Evolutionary conservation across 169 alveolate species (phyloP).

Genomic region (Besnoitia besnoiti): DNA sequence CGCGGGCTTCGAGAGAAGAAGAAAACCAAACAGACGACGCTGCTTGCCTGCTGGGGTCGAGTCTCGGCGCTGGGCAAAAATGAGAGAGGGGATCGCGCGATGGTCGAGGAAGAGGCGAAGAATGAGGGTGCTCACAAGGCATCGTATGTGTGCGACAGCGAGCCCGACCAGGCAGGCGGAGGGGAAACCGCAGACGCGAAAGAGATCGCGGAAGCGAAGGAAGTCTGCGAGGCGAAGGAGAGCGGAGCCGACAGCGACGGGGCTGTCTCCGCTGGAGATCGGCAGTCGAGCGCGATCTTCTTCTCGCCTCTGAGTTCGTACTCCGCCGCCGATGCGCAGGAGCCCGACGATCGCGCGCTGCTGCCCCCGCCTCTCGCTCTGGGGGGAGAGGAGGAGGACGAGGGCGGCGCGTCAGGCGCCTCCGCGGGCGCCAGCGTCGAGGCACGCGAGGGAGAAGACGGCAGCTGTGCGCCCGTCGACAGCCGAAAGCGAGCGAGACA

Average conservation of each 20-base stretch:
- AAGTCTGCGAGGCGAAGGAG: background rate
- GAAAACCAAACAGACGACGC: background rate
- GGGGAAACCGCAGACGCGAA: background rate
- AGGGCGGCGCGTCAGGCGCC: background rate
- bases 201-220: background rate
- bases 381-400: background rate
- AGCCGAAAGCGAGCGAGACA: no score
- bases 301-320: background rate
- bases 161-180: background rate
- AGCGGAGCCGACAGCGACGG: background rate
- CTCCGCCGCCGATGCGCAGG: background rate
- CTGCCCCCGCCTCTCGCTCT: background rate
- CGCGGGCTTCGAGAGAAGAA: background rate
- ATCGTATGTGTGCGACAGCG: no score
- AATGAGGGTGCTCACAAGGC: no score
- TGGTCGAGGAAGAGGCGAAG: no score
- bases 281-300: background rate
- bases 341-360: background rate
- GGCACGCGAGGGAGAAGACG: no score
- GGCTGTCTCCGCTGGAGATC: background rate
- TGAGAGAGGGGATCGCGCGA: no score
- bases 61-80: no score
- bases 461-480: no score
- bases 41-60: background rate
- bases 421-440: background rate